These are phyloP conservation scores for Coelastrella sp. DNA, from an alignment of 139 green algal species.

Conservation along the genomic window DNA sequence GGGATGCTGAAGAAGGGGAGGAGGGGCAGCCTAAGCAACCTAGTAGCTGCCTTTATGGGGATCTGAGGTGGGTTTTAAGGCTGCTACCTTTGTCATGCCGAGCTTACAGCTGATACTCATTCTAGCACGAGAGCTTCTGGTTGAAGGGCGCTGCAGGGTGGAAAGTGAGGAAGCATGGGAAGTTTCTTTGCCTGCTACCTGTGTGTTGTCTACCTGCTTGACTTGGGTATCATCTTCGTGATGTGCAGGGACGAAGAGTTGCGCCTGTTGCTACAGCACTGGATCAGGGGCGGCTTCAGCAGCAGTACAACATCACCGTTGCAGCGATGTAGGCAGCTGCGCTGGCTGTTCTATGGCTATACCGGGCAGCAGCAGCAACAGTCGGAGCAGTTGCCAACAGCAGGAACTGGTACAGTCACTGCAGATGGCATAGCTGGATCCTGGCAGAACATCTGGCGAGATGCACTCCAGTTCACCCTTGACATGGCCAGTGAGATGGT, in stretches of 20 bases:
- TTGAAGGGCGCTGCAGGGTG: not conserved
- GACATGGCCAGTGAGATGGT: slow-evolving; percentile 35
- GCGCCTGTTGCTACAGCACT: slow-evolving; percentile 15
- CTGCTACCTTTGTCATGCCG: no score
- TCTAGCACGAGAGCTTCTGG: no score
- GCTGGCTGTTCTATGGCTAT: slow-evolving; percentile 50
- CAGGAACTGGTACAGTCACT: not conserved
- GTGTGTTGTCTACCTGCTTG: no score
- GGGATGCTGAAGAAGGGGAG: not conserved
- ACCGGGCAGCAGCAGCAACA: slow-evolving; percentile 8
- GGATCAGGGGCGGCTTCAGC: not conserved
- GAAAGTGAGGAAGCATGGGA: no score
- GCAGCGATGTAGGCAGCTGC: slow-evolving; percentile 30
- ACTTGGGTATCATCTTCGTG: not conserved
- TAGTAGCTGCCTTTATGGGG: slow-evolving; percentile 37
- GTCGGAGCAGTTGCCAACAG: slow-evolving; percentile 1
- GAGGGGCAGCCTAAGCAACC: not conserved
- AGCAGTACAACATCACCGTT: not conserved
- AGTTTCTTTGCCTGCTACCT: no score
- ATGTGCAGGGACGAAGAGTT: slow-evolving; percentile 38
- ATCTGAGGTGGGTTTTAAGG: slow-evolving; percentile 34
- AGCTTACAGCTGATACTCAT: no score
- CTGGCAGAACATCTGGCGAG: slow-evolving; percentile 34
- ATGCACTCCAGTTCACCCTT: slow-evolving; percentile 18
- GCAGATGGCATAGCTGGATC: not conserved